Evolutionary conservation across 2,329 filamentous ascomycete species (phyloP).

Genomic region (Bisporella sp.): DNA sequence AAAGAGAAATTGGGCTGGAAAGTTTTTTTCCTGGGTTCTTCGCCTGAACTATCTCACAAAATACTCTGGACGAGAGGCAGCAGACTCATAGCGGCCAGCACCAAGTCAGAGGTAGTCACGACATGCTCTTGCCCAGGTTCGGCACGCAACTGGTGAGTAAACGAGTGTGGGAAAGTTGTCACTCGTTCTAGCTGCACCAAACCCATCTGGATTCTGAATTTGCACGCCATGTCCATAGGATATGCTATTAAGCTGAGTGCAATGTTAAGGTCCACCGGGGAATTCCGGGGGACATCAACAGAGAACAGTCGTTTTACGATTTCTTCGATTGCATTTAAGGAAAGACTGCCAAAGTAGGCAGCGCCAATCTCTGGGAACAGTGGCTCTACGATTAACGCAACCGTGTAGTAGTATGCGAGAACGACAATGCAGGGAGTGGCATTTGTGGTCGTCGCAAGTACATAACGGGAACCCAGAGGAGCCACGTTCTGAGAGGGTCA

Average conservation of each 20-base stretch:
- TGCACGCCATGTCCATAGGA: slow-evolving; percentile 60
- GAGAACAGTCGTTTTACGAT: slow-evolving; percentile 71
- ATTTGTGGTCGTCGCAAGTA: slow-evolving; percentile 71
- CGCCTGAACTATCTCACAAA: too few species aligned
- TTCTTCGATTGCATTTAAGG: slow-evolving; percentile 75
- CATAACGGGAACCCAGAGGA: slow-evolving; percentile 90
- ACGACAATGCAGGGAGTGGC: slow-evolving; percentile 70
- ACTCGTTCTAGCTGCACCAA: slow-evolving; percentile 55
- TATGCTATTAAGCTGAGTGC: slow-evolving; percentile 64
- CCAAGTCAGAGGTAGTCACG: too few species aligned
- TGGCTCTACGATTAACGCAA: slow-evolving; percentile 80
- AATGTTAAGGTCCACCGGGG: slow-evolving; percentile 51
- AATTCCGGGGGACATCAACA: slow-evolving; percentile 53
- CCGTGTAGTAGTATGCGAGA: slow-evolving; percentile 82
- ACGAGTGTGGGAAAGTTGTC: slow-evolving; percentile 54
- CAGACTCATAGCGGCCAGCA: too few species aligned
- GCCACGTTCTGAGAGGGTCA: slow-evolving; percentile 81
- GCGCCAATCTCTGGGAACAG: slow-evolving; percentile 88
- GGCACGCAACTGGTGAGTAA: too few species aligned
- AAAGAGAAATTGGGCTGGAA: too few species aligned
- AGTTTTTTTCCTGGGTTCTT: too few species aligned
- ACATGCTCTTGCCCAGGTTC: too few species aligned
- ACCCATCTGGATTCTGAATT: slow-evolving; percentile 63
- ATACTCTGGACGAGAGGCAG: too few species aligned
- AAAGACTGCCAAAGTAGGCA: slow-evolving; percentile 77